Conservation (phyloP, 306 rosid genomes). For the Potentilla sterilis region DNA sequence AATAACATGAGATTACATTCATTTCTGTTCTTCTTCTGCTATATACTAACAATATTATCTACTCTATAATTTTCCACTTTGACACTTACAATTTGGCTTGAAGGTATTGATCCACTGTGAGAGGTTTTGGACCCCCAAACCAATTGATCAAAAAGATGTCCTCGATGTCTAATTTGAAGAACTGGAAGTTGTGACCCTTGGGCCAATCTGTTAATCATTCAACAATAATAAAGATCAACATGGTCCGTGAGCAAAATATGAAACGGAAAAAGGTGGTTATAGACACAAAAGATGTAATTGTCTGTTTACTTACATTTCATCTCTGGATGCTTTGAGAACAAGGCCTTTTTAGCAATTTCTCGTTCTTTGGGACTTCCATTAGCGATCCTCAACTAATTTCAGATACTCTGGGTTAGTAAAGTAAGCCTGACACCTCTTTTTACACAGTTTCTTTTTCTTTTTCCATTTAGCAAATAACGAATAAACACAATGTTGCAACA, state of each 20-base stretch:
- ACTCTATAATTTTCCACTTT: constrained; percentile 9
- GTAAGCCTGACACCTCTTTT: not conserved
- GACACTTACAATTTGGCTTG: constrained; percentile 45
- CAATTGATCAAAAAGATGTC: constrained; percentile 71
- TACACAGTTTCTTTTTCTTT: not conserved
- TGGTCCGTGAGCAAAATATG: not conserved
- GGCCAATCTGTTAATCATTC: constrained; percentile 71
- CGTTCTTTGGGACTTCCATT: constrained; percentile 53
- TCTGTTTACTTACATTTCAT: constrained; percentile 54
- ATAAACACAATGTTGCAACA: constrained; percentile 16
- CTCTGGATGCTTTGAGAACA: constrained; percentile 91
- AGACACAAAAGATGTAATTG: constrained; percentile 16
- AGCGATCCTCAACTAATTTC: constrained; percentile 60
- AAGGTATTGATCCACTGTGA: constrained; percentile 64
- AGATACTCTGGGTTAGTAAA: constrained; percentile 7
- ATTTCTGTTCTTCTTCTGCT: not conserved
- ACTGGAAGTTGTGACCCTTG: constrained; percentile 54
- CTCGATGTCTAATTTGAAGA: constrained; percentile 73
- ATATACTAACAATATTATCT: not conserved
- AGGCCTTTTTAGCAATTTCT: constrained; percentile 58
- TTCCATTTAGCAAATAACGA: not conserved
- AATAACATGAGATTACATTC: constrained; percentile 1
- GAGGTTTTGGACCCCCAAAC: constrained; percentile 91
- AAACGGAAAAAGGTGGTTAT: constrained; percentile 3
- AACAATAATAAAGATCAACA: constrained; percentile 1